A percentile compares a stretch with the other conserved stretches of the same genome.
phyloP scores from a whole-genome alignment of 371 early-diverging fungal genomes.

The Mortierella sp. region DNA sequence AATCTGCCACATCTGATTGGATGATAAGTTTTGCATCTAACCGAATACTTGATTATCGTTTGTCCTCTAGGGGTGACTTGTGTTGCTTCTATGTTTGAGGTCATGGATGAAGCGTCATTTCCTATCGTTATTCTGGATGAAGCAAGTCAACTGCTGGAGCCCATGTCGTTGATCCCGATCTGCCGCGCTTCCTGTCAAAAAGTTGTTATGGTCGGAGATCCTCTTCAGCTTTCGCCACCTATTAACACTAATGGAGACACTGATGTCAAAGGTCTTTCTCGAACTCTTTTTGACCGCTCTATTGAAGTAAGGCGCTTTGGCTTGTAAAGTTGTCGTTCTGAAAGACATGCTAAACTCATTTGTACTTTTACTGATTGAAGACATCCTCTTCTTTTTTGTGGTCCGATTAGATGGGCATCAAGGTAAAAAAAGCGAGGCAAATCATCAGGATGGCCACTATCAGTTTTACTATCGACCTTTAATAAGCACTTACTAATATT shows the following conservation, averaged over 20 bases:
- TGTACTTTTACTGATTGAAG: not conserved
- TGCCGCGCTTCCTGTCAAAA: slow-evolving; percentile 71
- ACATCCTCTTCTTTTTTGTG: not conserved
- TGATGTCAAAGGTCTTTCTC: slow-evolving; percentile 76
- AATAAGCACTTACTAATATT: too few relatives aligned
- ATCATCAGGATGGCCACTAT: too few relatives aligned
- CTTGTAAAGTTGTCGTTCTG: slow-evolving; percentile 22
- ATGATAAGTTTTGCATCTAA: not conserved
- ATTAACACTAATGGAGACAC: slow-evolving; percentile 67
- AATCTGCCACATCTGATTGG: not conserved
- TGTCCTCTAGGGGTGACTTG: slow-evolving; percentile 76
- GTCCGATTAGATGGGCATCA: slow-evolving; percentile 44
- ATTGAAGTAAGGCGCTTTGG: slow-evolving; percentile 57
- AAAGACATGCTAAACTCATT: too few relatives aligned
- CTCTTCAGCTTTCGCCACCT: slow-evolving; percentile 92
- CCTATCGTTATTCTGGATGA: slow-evolving; percentile 92
- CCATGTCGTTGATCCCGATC: slow-evolving; percentile 89
- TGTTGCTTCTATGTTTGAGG: slow-evolving; percentile 82
- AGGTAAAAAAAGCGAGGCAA: slow-evolving; percentile 22
- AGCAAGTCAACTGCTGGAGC: slow-evolving; percentile 88
- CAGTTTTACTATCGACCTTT: too few relatives aligned
- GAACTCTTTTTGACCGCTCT: slow-evolving; percentile 91
- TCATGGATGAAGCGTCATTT: slow-evolving; percentile 69
- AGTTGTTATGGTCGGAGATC: slow-evolving; percentile 94
- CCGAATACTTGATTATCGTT: not conserved